Percentiles rank a stretch among this genome's conserved stretches.
Evolutionary conservation across 495 filamentous ascomycete species (phyloP).

Genomic region (Neurospora discreta): DNA sequence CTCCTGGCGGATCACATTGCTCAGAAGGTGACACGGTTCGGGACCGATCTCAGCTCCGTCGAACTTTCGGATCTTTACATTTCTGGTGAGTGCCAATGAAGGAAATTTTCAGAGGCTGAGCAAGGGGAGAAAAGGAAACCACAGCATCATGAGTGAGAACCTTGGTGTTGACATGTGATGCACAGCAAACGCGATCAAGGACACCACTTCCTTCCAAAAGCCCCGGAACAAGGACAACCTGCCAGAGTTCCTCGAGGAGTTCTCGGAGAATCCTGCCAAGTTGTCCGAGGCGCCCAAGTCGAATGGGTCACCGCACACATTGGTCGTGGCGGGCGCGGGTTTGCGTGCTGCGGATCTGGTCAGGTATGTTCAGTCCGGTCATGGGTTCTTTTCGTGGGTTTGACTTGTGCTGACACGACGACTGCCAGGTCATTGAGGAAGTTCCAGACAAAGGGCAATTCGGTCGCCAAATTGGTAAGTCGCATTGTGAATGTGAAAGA

Average conservation of each 20-base stretch:
- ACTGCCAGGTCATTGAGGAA: conserved; percentile 51
- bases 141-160: not conserved
- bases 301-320: conserved; percentile 74
- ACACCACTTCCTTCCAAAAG: conserved; percentile 63
- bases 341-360: conserved; percentile 71
- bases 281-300: conserved; percentile 52
- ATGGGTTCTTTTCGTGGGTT: not conserved
- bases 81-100: conserved; percentile 46
- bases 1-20: conserved; percentile 79
- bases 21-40: conserved; percentile 66
- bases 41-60: conserved; percentile 64
- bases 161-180: not conserved
- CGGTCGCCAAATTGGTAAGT: conserved; percentile 66
- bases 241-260: conserved; percentile 63
- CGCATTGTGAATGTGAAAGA: not conserved
- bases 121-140: not conserved
- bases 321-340: conserved; percentile 70
- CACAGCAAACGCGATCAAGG: conserved; percentile 35
- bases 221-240: conserved; percentile 55
- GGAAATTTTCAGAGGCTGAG: not conserved
- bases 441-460: conserved; percentile 65
- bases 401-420: not conserved
- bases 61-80: conserved; percentile 76
- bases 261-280: conserved; percentile 40
- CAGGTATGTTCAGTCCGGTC: conserved; percentile 33